Evolutionary conservation across 1,284 basidiomycete genomes (phyloP).

Genomic region (Leccinum pseudoinsigne): DNA sequence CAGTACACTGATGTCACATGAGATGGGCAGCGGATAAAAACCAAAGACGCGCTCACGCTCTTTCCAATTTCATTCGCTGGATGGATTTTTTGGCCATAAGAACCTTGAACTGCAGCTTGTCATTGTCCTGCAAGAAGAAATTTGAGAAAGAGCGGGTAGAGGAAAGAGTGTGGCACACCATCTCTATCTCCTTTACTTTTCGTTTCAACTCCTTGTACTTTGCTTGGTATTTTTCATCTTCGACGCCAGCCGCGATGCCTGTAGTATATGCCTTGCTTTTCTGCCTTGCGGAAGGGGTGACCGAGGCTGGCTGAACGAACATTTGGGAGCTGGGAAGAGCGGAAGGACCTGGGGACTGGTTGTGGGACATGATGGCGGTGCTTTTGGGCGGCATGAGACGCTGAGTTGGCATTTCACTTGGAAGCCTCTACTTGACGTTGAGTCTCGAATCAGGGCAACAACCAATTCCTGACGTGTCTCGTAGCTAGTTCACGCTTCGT

Average conservation of each 20-base stretch:
- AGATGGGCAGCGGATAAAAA: slow-evolving; percentile 23
- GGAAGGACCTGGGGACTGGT: slow-evolving; percentile 51
- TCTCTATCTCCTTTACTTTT: slow-evolving; percentile 88
- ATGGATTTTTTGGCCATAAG: slow-evolving; percentile 83
- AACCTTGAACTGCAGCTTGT: slow-evolving; percentile 82
- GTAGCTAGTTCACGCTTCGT: slow-evolving; percentile 8
- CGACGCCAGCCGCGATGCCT: slow-evolving; percentile 75
- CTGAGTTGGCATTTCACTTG: slow-evolving; percentile 32
- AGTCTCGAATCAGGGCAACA: slow-evolving; percentile 19
- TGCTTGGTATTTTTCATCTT: slow-evolving; percentile 85
- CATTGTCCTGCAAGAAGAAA: slow-evolving; percentile 66
- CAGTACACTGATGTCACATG: slow-evolving; percentile 53
- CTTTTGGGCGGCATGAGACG: slow-evolving; percentile 33
- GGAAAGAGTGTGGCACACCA: slow-evolving; percentile 46
- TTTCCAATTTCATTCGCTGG: slow-evolving; percentile 85
- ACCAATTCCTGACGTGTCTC: slow-evolving; percentile 5
- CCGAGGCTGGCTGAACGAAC: slow-evolving; percentile 31
- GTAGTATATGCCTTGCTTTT: slow-evolving; percentile 54
- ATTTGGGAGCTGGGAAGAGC: slow-evolving; percentile 30
- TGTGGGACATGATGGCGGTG: slow-evolving; percentile 52
- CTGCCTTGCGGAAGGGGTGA: slow-evolving; percentile 40
- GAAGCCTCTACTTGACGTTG: slow-evolving; percentile 29
- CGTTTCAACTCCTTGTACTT: slow-evolving; percentile 91
- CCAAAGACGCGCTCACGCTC: slow-evolving; percentile 66
- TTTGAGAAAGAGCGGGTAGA: slow-evolving; percentile 1